Evolutionary conservation across 1,139 yeast species (phyloP), one percentile per base, ranked within the genome.

Genomic region (Taiozyma sp.): DNA sequence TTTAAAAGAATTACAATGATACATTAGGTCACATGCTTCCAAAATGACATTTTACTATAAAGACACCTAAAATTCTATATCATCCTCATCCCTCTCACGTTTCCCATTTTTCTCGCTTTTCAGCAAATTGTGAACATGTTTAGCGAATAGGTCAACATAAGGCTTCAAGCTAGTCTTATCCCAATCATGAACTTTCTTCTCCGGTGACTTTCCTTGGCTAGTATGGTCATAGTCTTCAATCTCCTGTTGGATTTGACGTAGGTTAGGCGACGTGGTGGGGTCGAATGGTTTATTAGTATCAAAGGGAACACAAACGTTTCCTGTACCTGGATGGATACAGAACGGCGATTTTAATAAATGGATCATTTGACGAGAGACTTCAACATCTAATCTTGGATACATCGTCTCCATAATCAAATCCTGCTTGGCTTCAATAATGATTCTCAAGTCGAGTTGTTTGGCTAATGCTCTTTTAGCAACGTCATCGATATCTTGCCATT

Each of bases 281-380:
- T 85, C 82, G 63, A 93, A 93, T 1, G 81, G 80, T 51, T 63
- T 65, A 39, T 57, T 63, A 24, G 88, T 81, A 62, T 85, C 88
- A 61, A 93, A 90, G 0, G 99, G 97, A 8, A 95, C 97, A 80
- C 99, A 93, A 5, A 93, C 88, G 60, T 90, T 87, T n/a, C 97
- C 98, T 0, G 99, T 95, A 7, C 90, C 84, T 1, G 99, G 99
- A 66, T 93, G 99, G 46, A 93, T 84, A 73, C 98, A 93, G 67
- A 95, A 93, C n/a, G 99, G 99, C 1, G 98, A 87, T 65, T 93
- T 93, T 62, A 93, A 79, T 71, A 93, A 83, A 72, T 93, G 99
- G 68, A 84, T 88, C 60, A 91, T 75, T 66, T 88, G 96, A 59
- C 85, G 79, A 10, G 99, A 87, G 43, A 93, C 99, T 67, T 91